Conservation (phyloP, 306 rosid species). For the Cucumis cinereus region DNA sequence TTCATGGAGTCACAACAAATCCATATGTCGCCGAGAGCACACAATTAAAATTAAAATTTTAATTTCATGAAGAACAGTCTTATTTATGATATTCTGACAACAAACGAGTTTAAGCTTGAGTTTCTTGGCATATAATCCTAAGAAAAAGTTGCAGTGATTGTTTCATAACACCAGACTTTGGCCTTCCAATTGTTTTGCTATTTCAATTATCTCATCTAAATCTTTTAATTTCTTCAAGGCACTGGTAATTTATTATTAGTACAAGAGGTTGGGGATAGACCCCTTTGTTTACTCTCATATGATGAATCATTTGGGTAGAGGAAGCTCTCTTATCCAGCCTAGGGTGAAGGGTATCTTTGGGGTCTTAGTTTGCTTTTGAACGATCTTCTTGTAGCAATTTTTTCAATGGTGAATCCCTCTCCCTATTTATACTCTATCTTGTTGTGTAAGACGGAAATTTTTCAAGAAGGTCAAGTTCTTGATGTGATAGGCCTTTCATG, state of each 20-base stretch:
- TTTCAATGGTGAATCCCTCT: too few relatives aligned
- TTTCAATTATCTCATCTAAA: not conserved
- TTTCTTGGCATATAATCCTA: not conserved
- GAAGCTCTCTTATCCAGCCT: too few relatives aligned
- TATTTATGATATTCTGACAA: not conserved
- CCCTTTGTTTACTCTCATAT: too few relatives aligned
- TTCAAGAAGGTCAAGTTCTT: too few relatives aligned
- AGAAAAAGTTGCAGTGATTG: not conserved
- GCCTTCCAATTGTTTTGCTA: not conserved
- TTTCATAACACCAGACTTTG: not conserved
- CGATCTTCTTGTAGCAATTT: too few relatives aligned
- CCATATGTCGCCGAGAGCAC: not conserved
- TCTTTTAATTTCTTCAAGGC: not conserved
- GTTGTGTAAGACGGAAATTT: too few relatives aligned
- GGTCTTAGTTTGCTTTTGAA: too few relatives aligned
- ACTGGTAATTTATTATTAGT: not conserved
- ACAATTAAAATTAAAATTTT: not conserved
- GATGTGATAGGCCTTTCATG: too few relatives aligned
- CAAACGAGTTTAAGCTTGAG: not conserved
- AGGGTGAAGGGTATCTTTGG: too few relatives aligned
- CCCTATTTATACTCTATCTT: too few relatives aligned
- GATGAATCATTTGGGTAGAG: too few relatives aligned
- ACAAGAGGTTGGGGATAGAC: not conserved
- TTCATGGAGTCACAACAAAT: not conserved
- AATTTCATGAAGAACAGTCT: not conserved